phyloP scores from a whole-genome alignment of 1,284 basidiomycete genomes.

The Stereum hirsutum region DNA sequence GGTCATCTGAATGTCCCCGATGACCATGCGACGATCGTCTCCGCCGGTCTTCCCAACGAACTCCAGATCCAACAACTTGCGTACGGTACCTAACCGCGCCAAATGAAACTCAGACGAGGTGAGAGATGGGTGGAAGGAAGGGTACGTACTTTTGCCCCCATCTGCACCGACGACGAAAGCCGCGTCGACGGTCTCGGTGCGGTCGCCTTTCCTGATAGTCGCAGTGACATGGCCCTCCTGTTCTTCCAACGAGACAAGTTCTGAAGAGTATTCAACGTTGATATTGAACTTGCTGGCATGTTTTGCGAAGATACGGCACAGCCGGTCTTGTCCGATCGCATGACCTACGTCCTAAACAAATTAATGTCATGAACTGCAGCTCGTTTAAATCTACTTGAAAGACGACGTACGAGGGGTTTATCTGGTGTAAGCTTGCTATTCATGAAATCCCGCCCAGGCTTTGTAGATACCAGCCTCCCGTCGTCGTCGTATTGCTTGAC shows the following conservation, averaged over 20 bases:
- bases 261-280: slow-evolving; percentile 19
- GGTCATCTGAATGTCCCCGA: slow-evolving; percentile 23
- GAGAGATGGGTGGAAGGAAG: neutral
- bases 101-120: neutral
- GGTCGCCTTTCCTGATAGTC: neutral
- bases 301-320: slow-evolving; percentile 20
- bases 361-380: too few relatives aligned
- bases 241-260: slow-evolving; percentile 13
- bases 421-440: too few relatives aligned
- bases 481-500: too few relatives aligned
- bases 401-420: too few relatives aligned
- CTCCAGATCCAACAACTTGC: slow-evolving; percentile 9
- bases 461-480: too few relatives aligned
- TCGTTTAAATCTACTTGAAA: too few relatives aligned
- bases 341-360: too few relatives aligned
- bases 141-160: slow-evolving; percentile 23
- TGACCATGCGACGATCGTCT: slow-evolving; percentile 17
- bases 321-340: slow-evolving; percentile 18
- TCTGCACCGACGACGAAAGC: slow-evolving; percentile 26
- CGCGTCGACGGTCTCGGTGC: slow-evolving; percentile 9
- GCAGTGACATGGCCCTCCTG: slow-evolving; percentile 2
- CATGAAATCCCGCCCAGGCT: too few relatives aligned
- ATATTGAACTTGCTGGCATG: slow-evolving; percentile 18
- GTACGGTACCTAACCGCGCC: neutral
- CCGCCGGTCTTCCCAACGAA: slow-evolving; percentile 23